Percentiles rank a stretch among this genome's conserved stretches.
Evolutionary conservation across 768 basidiomycete genomes (phyloP).

Genomic region (Xerocomellus amylosporus): DNA sequence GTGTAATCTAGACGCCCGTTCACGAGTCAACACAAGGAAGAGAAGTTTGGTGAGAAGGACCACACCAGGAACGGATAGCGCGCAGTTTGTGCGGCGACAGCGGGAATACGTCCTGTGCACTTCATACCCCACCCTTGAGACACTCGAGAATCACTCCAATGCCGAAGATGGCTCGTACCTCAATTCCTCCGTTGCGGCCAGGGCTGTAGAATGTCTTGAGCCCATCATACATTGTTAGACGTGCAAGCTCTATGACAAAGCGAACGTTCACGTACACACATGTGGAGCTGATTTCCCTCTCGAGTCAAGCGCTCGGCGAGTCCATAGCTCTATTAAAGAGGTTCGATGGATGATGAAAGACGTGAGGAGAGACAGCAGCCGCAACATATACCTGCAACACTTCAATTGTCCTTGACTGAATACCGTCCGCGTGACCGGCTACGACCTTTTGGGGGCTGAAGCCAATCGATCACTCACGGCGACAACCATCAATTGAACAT

Average conservation of each 20-base stretch:
- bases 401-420: conserved; percentile 54
- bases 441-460: conserved; percentile 39
- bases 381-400: conserved; percentile 42
- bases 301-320: conserved; percentile 60
- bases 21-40: not conserved
- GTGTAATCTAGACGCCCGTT: conserved; percentile 26
- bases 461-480: not conserved
- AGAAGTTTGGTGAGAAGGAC: not conserved
- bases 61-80: conserved; percentile 69
- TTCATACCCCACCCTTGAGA: conserved; percentile 25
- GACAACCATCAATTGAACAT: too few species aligned
- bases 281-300: conserved; percentile 68
- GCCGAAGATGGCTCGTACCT: conserved; percentile 37
- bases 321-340: conserved; percentile 62
- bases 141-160: not conserved
- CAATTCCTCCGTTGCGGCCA: conserved; percentile 53
- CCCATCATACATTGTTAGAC: not conserved
- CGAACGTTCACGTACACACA: conserved; percentile 48
- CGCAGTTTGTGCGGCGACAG: conserved; percentile 59
- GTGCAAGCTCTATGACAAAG: not conserved
- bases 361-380: not conserved
- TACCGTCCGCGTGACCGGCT: conserved; percentile 55
- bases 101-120: conserved; percentile 61
- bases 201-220: conserved; percentile 75
- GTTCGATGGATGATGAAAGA: not conserved